Percentiles rank a stretch among this genome's conserved stretches.
phyloP scores from a whole-genome alignment of 2,329 filamentous ascomycete genomes.

The Fusarium sp. region DNA sequence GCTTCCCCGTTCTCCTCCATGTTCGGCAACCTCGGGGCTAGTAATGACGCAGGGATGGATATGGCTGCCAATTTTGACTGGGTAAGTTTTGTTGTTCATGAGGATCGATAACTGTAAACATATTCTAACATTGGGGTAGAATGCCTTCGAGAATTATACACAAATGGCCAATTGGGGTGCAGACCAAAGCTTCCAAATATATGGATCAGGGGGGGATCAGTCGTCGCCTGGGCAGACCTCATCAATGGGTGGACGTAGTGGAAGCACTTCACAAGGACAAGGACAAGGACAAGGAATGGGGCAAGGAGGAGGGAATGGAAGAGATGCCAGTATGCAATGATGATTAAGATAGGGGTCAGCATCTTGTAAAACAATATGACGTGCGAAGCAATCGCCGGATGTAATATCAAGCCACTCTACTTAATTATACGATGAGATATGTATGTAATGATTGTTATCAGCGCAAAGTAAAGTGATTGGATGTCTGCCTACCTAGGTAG shows the following conservation, averaged over 20 bases:
- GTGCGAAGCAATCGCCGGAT: slow-evolving; percentile 13
- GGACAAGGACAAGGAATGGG: slow-evolving; percentile 16
- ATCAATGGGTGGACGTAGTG: slow-evolving; percentile 39
- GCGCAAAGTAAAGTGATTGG: neutral
- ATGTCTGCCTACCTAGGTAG: neutral
- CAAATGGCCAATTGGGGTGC: slow-evolving; percentile 65
- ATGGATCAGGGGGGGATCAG: slow-evolving; percentile 50
- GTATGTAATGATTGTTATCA: neutral
- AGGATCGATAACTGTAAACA: neutral
- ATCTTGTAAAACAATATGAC: slow-evolving; percentile 27
- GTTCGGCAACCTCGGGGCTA: slow-evolving; percentile 59
- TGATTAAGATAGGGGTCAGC: slow-evolving; percentile 6
- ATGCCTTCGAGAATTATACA: slow-evolving; percentile 68
- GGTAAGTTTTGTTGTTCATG: slow-evolving; percentile 56
- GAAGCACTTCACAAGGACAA: slow-evolving; percentile 29
- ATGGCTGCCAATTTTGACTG: slow-evolving; percentile 68
- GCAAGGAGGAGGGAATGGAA: slow-evolving; percentile 1
- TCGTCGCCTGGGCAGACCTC: slow-evolving; percentile 47
- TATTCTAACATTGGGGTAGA: slow-evolving; percentile 54
- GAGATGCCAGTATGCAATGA: slow-evolving; percentile 43
- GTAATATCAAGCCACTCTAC: slow-evolving; percentile 32
- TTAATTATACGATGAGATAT: slow-evolving; percentile 3
- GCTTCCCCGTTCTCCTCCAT: slow-evolving; percentile 65
- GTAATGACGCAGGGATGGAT: slow-evolving; percentile 52
- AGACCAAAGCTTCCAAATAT: slow-evolving; percentile 66